Evolutionary conservation across 2,329 filamentous ascomycete species (phyloP), one percentile per base, ranked within the genome.

Genomic region (Xylariaceae sp.): DNA sequence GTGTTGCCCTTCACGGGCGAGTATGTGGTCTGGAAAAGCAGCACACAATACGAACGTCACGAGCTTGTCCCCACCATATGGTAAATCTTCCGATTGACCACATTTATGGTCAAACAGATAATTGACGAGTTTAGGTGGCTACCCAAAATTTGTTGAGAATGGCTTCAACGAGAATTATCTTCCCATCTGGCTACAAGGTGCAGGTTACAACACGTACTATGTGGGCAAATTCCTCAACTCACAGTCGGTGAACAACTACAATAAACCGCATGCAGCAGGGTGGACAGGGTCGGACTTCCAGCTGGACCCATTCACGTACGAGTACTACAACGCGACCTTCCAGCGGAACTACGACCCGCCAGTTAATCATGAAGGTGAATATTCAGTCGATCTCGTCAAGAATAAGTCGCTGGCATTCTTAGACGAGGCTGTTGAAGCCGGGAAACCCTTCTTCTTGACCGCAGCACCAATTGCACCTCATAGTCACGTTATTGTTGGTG

Each of bases 401-500:
- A 61, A 78, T 1, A 81, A 84, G 56, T 78, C 83, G 0, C 70
- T 78, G 4, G 80, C 75, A 0, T 81, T 88, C 43, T 67, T 89
- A 0, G 74, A 82, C 4, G 79, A 86, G 45, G 86, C 81, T 0
- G 70, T 83, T 2, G 63, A 69, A 0, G 69, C 71, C 0, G 66
- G 73, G 0, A 72, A 75, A 7, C 86, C 86, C 0, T 89, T 88
- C 66, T 88, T 89, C 62, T 63, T 89, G 5, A 76, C 75, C 0
- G 72, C 87, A 10, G 80, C 85, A 0, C 86, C 86, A 0, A 76
- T 84, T 5, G 84, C 81, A 0, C 86, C 86, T 0, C 86, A 89
- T 59, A 76, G 33, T 3, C 6, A 40, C 2, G 36, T 45, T 38
- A 38, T 38, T 16, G 16, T 38, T 14, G 34, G 34, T 14, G 34